Evolutionary conservation across 352 stramenopile genomes (phyloP).

Genomic region (Phytophthora multivora): DNA sequence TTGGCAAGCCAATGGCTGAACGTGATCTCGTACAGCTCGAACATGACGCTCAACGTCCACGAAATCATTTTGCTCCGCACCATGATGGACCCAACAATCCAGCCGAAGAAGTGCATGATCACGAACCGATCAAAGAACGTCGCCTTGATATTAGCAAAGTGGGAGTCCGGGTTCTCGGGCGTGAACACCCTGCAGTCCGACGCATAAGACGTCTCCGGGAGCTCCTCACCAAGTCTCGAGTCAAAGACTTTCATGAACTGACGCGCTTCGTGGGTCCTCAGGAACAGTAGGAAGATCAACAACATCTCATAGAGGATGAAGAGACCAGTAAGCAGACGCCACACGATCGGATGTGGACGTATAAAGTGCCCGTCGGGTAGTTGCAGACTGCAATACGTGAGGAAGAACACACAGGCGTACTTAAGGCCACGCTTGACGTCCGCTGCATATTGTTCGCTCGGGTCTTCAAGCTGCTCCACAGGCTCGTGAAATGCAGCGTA

Average conservation of each 20-base stretch:
- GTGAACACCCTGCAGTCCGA: slow-evolving; percentile 88
- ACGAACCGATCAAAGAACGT: slow-evolving; percentile 90
- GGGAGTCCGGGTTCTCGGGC: slow-evolving; percentile 81
- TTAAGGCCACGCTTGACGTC: slow-evolving; percentile 79
- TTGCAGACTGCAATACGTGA: slow-evolving; percentile 88
- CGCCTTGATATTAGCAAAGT: slow-evolving; percentile 77
- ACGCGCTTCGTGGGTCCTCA: slow-evolving; percentile 79
- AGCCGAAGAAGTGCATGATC: slow-evolving; percentile 91
- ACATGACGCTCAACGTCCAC: slow-evolving; percentile 85
- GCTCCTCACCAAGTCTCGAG: slow-evolving; percentile 67
- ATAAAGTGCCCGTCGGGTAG: slow-evolving; percentile 87
- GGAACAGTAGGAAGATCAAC: slow-evolving; percentile 86
- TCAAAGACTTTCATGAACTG: slow-evolving; percentile 89
- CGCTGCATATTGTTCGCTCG: slow-evolving; percentile 38
- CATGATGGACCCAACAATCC: slow-evolving; percentile 89
- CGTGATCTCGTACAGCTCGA: slow-evolving; percentile 88
- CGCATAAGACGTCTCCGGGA: slow-evolving; percentile 84
- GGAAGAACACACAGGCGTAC: slow-evolving; percentile 83
- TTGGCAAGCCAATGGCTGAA: slow-evolving; percentile 93
- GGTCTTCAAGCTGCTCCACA: slow-evolving; percentile 39
- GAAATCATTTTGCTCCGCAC: slow-evolving; percentile 85
- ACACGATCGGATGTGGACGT: slow-evolving; percentile 90
- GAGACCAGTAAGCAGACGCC: slow-evolving; percentile 88
- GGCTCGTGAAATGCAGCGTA: slow-evolving; percentile 82
- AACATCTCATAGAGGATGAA: slow-evolving; percentile 94